Base-by-base conservation (phyloP, 2,329 filamentous ascomycete genomes). In the Ramularia endophylla region DNA sequence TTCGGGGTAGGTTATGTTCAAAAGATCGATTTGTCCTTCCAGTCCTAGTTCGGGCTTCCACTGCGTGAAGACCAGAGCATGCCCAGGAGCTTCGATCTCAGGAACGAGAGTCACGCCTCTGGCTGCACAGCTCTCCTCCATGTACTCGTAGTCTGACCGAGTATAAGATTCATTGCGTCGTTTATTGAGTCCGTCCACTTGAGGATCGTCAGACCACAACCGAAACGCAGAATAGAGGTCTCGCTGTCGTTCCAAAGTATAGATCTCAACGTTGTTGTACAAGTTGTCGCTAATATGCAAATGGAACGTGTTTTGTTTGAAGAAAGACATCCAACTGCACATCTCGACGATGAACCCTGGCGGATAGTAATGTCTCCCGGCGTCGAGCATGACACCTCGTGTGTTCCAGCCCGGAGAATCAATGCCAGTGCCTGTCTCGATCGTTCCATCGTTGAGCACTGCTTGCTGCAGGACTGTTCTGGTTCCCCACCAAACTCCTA, bases 261-360 rank as follows among this genome's bases (percentile, higher is more conserved):
- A 77, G 13, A 69, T 64, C 16, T 65, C 61, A 1, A 69, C 61
- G 27, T 74, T 75, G 31, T 73, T 69, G 53, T 69, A 69, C 3
- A 75, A 59, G 49, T 78, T 79, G 53, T 80, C 77, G 45, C 70
- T 76, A 3, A 77, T 64, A 52, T 80, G 77, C 13, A 79, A 57
- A 32, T 80, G 77, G 38, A 80, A 73, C 1, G 70, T 70, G 47
- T 77, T 78, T 48, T 78, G 70, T 52, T 80, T 80, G 62, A 77
- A 80, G 54, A 75, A 79, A 19, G 75, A 78, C 47, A 77, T 71
- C 56, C 78, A 80, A 0, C 70, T 67, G 57, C 77, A 80, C 47
- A 80, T 61, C n/a, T 79, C 75, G 29, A 68, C 64, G 12, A 80
- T 52, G 46, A 77, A 79, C 11, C 68, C 62, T 5, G 67, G 61